Evolutionary conservation across 2,329 filamentous ascomycete genomes (phyloP), one percentile per base, ranked within the genome.

Genomic region (Cordyceps javanica): DNA sequence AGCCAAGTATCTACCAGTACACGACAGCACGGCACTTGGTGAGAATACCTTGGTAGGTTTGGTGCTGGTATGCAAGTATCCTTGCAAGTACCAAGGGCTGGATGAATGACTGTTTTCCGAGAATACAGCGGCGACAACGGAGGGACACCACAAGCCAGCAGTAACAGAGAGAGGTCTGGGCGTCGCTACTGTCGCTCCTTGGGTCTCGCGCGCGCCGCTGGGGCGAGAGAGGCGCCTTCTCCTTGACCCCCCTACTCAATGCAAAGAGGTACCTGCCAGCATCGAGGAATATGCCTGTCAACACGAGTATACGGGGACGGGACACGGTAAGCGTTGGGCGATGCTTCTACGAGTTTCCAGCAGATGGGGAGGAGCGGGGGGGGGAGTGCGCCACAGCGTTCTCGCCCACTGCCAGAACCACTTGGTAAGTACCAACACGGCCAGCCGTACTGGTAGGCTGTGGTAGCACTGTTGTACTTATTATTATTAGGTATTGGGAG

Each of bases 331-430:
- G 34, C 49, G 46, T 23, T 36, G 46, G 30, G 46, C 23, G 13
- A 28, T 14, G 53, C 21, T 50, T 56, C 54, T 32, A 56, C 21
- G 44, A 50, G 38, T 56, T 56, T 56, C 54, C 54, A 56, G 36
- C 54, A 45, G 38, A 34, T 34, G 34, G 32, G 44, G 34, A 25
- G n/a, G 26, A 45, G 16, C 14, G 39, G 19, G n/a, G n/a, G n/a
- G n/a, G n/a, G n/a, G n/a, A n/a, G n/a, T n/a, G n/a, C n/a, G n/a
- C n/a, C n/a, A n/a, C n/a, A n/a, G n/a, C n/a, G n/a, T n/a, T n/a
- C n/a, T n/a, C n/a, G n/a, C n/a, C 49, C 49, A 52, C 49, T 30
- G 7, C 7, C 19, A 36, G 19, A 16, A 21, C 32, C 19, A 25
- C 46, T 36, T 30, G 46, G 26, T 25, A 19, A 19, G 3, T 19